A percentile compares a stretch with the other conserved stretches of the same genome.
These are phyloP conservation scores for Mortierella hygrophila DNA, from an alignment of 192 early-diverging fungal genomes.

Conservation along the genomic window DNA sequence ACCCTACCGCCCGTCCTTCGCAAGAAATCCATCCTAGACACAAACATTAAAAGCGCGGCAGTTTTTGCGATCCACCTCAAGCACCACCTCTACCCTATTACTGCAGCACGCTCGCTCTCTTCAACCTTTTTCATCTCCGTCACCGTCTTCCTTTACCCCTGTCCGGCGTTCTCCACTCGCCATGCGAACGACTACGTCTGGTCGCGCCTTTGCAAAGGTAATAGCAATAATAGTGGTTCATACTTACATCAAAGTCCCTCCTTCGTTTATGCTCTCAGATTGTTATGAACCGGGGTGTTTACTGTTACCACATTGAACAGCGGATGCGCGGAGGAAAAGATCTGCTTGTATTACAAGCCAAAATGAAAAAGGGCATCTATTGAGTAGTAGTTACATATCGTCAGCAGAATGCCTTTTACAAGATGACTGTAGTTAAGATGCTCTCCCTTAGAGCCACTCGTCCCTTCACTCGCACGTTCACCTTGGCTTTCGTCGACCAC, in stretches of 20 bases:
- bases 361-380: not conserved
- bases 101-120: not conserved
- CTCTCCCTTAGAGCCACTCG: not conserved
- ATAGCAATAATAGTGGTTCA: not conserved
- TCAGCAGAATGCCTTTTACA: not conserved
- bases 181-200: slow-evolving; percentile 70
- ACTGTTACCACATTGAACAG: no score
- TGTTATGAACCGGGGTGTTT: no score
- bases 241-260: not conserved
- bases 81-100: not conserved
- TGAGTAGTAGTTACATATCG: not conserved
- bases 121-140: not conserved
- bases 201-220: slow-evolving; percentile 72
- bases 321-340: no score
- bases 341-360: not conserved
- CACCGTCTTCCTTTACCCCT: not conserved
- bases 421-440: not conserved
- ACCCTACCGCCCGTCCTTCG: not conserved
- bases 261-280: not conserved
- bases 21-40: no score
- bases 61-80: no score
- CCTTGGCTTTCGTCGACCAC: not conserved
- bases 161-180: slow-evolving; percentile 21
- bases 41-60: not conserved
- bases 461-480: not conserved